These are phyloP conservation scores for Lactarius sanguifluus DNA, from an alignment of 768 basidiomycete genomes.

Conservation along the genomic window DNA sequence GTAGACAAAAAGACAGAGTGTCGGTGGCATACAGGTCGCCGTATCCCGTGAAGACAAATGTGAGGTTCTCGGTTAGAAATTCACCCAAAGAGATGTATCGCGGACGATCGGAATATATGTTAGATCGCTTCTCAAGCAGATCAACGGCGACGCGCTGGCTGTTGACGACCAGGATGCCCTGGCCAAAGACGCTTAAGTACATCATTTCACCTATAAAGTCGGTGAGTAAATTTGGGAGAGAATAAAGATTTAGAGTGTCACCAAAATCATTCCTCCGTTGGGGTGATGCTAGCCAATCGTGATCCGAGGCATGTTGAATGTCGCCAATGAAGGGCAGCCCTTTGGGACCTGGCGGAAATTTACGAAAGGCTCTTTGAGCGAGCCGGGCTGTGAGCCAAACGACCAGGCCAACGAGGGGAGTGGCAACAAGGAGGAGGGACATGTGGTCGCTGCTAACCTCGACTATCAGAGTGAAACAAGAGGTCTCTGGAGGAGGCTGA, in stretches of 20 bases:
- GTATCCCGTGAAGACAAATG: constrained; percentile 1
- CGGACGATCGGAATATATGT: not conserved
- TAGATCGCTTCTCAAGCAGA: not conserved
- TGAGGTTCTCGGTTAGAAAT: not conserved
- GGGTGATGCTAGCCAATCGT: not conserved
- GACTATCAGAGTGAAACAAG: not conserved
- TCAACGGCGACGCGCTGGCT: not conserved
- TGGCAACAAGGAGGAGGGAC: not conserved
- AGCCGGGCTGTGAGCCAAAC: not conserved
- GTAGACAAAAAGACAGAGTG: not conserved
- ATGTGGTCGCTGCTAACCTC: not conserved
- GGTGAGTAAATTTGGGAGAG: not conserved
- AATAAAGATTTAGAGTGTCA: not conserved
- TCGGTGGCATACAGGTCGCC: not conserved
- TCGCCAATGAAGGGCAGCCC: not conserved
- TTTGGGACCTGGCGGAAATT: not conserved
- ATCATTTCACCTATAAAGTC: not conserved
- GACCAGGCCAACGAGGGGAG: not conserved
- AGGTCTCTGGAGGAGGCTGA: not conserved
- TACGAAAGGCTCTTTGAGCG: not conserved
- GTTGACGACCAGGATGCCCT: not conserved
- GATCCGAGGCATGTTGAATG: not conserved
- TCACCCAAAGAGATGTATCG: not conserved
- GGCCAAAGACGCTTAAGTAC: not conserved
- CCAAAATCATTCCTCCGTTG: not conserved